Base-by-base conservation (phyloP, 371 early-diverging fungal genomes). In the Gilbertella persicaria region DNA sequence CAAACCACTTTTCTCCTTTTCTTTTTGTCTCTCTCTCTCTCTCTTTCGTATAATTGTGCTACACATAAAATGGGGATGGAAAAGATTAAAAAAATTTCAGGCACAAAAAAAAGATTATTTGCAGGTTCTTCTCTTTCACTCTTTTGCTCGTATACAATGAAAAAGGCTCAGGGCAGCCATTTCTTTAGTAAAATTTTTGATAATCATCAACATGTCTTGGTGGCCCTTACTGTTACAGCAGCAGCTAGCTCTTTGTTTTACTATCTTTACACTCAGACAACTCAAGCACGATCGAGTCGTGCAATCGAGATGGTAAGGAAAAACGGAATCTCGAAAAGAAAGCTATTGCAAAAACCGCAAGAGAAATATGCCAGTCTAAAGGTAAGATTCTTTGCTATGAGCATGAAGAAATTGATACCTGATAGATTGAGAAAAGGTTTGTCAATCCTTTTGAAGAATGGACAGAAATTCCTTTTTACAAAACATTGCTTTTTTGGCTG, bases 381-480 rank as follows among this genome's bases (percentile, higher is more conserved):
- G 20, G 60, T 60, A 45, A 52, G 23, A 19, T 17, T 3, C 8
- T 13, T 51, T 29, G 5, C 10, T 42, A 14, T 41, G n/a, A n/a
- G n/a, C n/a, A n/a, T n/a, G n/a, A n/a, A n/a, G n/a, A n/a, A n/a
- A n/a, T n/a, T n/a, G n/a, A n/a, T n/a, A n/a, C n/a, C n/a, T 6
- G 40, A 23, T 48, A 45, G 40, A 45, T 60, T 19, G 53, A 46
- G 0, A 42, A 45, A 23, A 14, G 38, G 14, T 63, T 58, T 54
- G 49, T 58, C 7, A 63, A 63, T 30, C 63, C 63, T 9, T 62
- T 62, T 51, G 56, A 55, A 25, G 62, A 62, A 36, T 62, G 62
- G 62, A 62, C 19, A 36, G 53, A 52, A 19, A 36, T 62, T n/a
- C 62, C 62, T 0, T 62, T 62, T 56, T 62, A 62, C 37, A 62